Percentiles rank a stretch among this genome's conserved stretches.
These are phyloP conservation scores for Tubosaeta sp. DNA, from an alignment of 768 basidiomycete genomes.

Conservation along the genomic window DNA sequence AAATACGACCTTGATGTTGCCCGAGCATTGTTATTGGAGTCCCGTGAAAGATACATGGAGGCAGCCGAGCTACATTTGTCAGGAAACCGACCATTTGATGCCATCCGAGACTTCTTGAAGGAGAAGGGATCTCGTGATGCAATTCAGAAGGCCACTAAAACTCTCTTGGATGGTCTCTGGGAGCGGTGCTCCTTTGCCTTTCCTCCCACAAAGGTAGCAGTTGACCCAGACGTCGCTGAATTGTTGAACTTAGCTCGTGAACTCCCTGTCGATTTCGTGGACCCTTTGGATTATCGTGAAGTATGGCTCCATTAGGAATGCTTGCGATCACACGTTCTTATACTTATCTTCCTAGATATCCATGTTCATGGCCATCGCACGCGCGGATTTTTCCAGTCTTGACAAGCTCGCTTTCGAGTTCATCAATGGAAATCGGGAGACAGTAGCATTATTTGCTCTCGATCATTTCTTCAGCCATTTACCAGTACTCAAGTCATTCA, in stretches of 20 bases:
- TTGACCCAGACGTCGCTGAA: constrained; percentile 1
- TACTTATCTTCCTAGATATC: constrained; percentile 9
- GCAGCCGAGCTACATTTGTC: constrained; percentile 50
- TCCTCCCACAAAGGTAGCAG: constrained; percentile 3
- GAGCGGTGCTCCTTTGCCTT: constrained; percentile 38
- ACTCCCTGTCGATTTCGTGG: constrained; percentile 6
- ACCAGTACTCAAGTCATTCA: constrained; percentile 17
- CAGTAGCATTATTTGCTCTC: constrained; percentile 8
- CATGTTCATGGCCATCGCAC: constrained; percentile 33
- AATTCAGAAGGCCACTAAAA: constrained; percentile 33
- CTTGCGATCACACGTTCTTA: neutral
- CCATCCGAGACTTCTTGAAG: constrained; percentile 42
- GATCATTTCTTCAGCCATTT: constrained; percentile 5
- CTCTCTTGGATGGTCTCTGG: constrained; percentile 46
- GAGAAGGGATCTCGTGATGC: constrained; percentile 29
- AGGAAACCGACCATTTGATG: constrained; percentile 45
- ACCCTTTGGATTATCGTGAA: constrained; percentile 5
- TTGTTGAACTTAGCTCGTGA: constrained; percentile 27
- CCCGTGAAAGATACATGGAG: constrained; percentile 39
- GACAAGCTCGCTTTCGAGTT: constrained; percentile 31
- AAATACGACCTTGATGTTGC: constrained; percentile 49
- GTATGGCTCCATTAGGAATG: constrained; percentile 5
- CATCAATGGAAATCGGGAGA: neutral
- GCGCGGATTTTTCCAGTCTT: constrained; percentile 26
- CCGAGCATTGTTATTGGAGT: constrained; percentile 41